phyloP scores from a whole-genome alignment of 768 basidiomycete species.

The Phylloporus arenicola region DNA sequence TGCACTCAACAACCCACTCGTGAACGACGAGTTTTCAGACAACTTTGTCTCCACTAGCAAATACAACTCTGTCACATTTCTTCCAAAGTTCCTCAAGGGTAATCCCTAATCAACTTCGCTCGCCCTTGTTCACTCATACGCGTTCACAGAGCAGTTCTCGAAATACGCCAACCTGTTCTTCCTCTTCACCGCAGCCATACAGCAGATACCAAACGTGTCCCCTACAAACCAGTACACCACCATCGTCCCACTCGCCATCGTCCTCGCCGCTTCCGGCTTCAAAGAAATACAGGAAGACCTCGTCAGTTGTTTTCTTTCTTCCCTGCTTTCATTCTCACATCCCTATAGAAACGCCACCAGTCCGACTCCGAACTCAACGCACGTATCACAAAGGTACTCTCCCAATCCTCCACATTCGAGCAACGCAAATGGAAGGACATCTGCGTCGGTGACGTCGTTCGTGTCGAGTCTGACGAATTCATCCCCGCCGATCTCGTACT shows the following conservation, averaged over 20 bases:
- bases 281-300: slow-evolving; percentile 96
- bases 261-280: slow-evolving; percentile 88
- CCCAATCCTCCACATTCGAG: slow-evolving; percentile 56
- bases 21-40: slow-evolving; percentile 62
- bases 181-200: slow-evolving; percentile 94
- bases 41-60: slow-evolving; percentile 95
- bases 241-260: slow-evolving; percentile 82
- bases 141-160: slow-evolving; percentile 82
- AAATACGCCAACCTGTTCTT: slow-evolving; percentile 99
- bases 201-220: slow-evolving; percentile 96
- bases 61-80: slow-evolving; percentile 81
- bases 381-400: slow-evolving; percentile 71
- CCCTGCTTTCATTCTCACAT: slow-evolving; percentile 1
- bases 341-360: slow-evolving; percentile 85
- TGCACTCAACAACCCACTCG: slow-evolving; percentile 68
- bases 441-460: slow-evolving; percentile 85
- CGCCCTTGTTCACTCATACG: slow-evolving; percentile 2
- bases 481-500: slow-evolving; percentile 94
- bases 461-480: slow-evolving; percentile 86
- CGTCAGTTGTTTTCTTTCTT: slow-evolving; percentile 24
- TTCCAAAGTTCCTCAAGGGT: slow-evolving; percentile 94
- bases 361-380: slow-evolving; percentile 91
- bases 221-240: slow-evolving; percentile 95
- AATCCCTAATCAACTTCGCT: slow-evolving; percentile 20
- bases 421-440: slow-evolving; percentile 86